These are phyloP conservation scores for Ajuga reptans DNA, from an alignment of 305 asterid species.

Conservation along the genomic window DNA sequence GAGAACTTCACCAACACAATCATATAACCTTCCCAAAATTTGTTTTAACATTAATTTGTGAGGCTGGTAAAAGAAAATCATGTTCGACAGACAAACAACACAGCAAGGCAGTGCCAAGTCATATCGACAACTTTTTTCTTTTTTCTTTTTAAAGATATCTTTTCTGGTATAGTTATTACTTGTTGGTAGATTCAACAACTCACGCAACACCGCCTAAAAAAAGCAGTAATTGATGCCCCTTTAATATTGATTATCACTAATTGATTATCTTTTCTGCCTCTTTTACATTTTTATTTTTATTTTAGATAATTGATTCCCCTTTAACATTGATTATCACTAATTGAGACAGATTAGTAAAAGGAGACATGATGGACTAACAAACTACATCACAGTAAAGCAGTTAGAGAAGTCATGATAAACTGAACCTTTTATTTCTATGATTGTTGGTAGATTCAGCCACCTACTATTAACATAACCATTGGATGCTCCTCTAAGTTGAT, in stretches of 20 bases:
- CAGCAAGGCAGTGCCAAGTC: neutral
- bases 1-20: constrained; percentile 5
- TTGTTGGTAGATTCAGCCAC: constrained; percentile 5
- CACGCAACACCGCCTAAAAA: too few species aligned
- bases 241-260: too few species aligned
- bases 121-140: neutral
- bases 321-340: neutral
- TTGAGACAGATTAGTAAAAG: constrained; percentile 6
- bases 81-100: neutral
- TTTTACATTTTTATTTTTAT: too few species aligned
- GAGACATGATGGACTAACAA: constrained; percentile 15
- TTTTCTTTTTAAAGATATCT: neutral
- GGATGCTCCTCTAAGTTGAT: neutral
- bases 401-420: constrained; percentile 16
- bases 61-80: neutral
- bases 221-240: too few species aligned
- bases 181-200: neutral
- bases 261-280: too few species aligned
- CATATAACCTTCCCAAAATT: constrained; percentile 17
- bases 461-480: neutral
- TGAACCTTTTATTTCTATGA: constrained; percentile 12
- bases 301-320: neutral
- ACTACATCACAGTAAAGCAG: constrained; percentile 14
- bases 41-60: neutral
- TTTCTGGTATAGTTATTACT: neutral